Evolutionary conservation across 306 rosid genomes (phyloP).

Genomic region (Vachellia collinsii): DNA sequence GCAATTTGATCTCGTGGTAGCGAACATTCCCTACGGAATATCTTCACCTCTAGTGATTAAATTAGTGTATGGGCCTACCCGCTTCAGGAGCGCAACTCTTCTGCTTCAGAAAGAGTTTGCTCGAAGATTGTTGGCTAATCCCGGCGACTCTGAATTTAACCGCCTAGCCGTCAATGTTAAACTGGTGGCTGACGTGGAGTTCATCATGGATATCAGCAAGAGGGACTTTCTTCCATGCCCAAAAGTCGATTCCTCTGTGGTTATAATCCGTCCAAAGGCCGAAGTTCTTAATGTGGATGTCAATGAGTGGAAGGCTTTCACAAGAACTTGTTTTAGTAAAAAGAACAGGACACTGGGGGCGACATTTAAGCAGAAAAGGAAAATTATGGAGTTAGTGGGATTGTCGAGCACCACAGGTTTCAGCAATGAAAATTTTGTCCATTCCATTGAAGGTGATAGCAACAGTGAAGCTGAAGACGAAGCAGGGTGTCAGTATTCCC

Average conservation of each 20-base stretch:
- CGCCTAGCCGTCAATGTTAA: constrained; percentile 83
- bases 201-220: constrained; percentile 81
- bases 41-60: constrained; percentile 79
- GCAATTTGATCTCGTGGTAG: constrained; percentile 76
- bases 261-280: constrained; percentile 70
- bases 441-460: not conserved
- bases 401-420: constrained; percentile 30
- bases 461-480: constrained; percentile 12
- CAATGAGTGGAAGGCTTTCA: constrained; percentile 76
- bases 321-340: constrained; percentile 61
- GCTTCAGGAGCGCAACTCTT: constrained; percentile 82
- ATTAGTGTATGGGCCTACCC: constrained; percentile 54
- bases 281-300: constrained; percentile 62
- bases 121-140: constrained; percentile 68
- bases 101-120: constrained; percentile 93
- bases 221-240: constrained; percentile 86
- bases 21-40: constrained; percentile 86
- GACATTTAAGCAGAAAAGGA: constrained; percentile 69
- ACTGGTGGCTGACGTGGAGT: constrained; percentile 75
- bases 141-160: constrained; percentile 75
- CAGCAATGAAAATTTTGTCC: not conserved
- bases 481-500: constrained; percentile 30
- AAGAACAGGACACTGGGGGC: constrained; percentile 90
- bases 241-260: constrained; percentile 86
- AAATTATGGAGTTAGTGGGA: constrained; percentile 51